Base-by-base conservation (phyloP, 1,139 yeast genomes). In the Saccharomyces hybrid region DNA sequence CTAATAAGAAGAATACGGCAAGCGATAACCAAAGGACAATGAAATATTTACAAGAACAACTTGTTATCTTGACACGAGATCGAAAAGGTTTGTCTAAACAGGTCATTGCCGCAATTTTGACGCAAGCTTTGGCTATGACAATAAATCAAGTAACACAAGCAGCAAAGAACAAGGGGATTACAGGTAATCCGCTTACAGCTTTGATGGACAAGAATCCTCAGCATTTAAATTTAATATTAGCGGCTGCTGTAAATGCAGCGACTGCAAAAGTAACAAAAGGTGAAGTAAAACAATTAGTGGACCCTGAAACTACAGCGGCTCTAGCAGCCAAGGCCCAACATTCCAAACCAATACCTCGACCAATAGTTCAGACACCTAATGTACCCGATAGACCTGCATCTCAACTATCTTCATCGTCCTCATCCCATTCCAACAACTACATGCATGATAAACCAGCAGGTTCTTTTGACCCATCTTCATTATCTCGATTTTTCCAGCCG, bases 51-150 rank as follows among this genome's bases (percentile, higher is more conserved):
- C 90, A 86, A 68, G 85, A 84, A 58, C 93, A 86, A 66, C 72
- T 86, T 44, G 82, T 85, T 60, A 77, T 81, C 3, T 73, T 86
- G 51, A 86, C 89, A 48, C 85, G 84, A 65, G 86, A 86, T 53
- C 75, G 90, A 58, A 84, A 82, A 59, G 78, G 86, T 60, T 81
- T 83, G 59, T 85, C 84, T 58, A 84, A 86, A 50, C 86, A 83
- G 32, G 82, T 87, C 1, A 86, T 89, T 44, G 86, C 93, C 0
- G 88, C 83, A 57, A 82, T 89, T 55, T 77, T 90, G 62, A 89
- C 97, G n/a, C 90, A 87, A 64, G 97, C 97, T 0, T 76, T 90
- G 62, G 96, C 97, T 3, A 87, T 91, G 73, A 91, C 97, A 0
- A 89, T 90, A 58, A 91, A 96, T 1, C 97, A 86, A 68, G 91